phyloP scores from a whole-genome alignment of 116 monocot genomes.

The Thalassia testudinum region DNA sequence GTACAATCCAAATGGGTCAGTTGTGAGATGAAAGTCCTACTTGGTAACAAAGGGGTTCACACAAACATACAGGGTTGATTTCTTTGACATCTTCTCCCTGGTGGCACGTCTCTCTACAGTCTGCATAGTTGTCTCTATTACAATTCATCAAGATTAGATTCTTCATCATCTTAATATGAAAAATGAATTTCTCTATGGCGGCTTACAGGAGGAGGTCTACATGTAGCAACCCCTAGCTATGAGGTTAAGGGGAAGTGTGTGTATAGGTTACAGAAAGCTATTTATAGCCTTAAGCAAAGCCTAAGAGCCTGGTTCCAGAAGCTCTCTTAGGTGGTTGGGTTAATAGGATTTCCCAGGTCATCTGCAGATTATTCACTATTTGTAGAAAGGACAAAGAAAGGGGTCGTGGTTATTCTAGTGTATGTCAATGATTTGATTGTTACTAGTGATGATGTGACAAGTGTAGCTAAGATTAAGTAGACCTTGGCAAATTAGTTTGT shows the following conservation, averaged over 20 bases:
- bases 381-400: not conserved
- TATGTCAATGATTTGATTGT: constrained; percentile 2
- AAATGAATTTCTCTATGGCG: not conserved
- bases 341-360: not conserved
- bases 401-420: not conserved
- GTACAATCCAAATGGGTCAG: too few relatives aligned
- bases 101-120: not conserved
- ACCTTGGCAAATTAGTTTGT: too few relatives aligned
- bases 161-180: not conserved
- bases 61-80: not conserved
- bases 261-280: not conserved
- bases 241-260: constrained; percentile 1
- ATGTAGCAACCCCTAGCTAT: not conserved
- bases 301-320: not conserved
- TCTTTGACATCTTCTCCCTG: not conserved
- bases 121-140: not conserved
- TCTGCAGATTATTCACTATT: not conserved
- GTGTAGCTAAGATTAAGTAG: too few relatives aligned
- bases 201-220: not conserved
- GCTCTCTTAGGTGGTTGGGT: not conserved
- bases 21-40: too few relatives aligned
- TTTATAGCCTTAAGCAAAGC: constrained; percentile 4
- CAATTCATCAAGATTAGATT: not conserved
- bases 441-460: not conserved
- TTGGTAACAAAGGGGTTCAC: not conserved